These are phyloP conservation scores for Telopea speciosissima DNA, from an alignment of 177 flowering plant species.

Conservation along the genomic window DNA sequence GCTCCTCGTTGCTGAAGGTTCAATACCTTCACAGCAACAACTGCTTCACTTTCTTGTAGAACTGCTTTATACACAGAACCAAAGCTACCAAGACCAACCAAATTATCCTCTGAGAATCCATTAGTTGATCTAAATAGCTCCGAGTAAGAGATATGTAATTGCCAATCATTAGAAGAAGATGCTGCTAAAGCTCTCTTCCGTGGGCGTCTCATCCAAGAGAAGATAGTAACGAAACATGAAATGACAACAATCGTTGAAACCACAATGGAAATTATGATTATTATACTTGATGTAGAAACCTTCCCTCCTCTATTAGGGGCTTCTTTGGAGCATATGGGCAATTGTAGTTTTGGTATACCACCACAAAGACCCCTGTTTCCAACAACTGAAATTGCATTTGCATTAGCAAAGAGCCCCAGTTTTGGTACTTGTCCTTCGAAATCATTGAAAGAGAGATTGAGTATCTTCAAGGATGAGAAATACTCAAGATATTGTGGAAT, in stretches of 20 bases:
- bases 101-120: neutral
- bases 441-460: neutral
- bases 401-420: neutral
- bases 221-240: neutral
- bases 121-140: neutral
- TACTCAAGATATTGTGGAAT: neutral
- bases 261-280: neutral
- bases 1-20: neutral
- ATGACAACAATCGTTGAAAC: neutral
- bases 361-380: neutral
- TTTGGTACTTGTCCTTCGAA: neutral
- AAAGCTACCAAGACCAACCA: neutral
- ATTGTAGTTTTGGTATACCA: neutral
- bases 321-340: neutral
- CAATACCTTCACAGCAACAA: neutral
- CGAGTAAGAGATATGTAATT: neutral
- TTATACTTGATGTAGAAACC: neutral
- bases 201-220: neutral
- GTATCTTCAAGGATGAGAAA: neutral
- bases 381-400: neutral
- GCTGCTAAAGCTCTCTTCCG: neutral
- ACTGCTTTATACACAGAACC: neutral
- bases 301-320: neutral
- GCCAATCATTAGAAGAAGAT: neutral
- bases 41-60: neutral